phyloP scores from a whole-genome alignment of 2,329 filamentous ascomycete genomes.

The Coleophoma cylindrospora region DNA sequence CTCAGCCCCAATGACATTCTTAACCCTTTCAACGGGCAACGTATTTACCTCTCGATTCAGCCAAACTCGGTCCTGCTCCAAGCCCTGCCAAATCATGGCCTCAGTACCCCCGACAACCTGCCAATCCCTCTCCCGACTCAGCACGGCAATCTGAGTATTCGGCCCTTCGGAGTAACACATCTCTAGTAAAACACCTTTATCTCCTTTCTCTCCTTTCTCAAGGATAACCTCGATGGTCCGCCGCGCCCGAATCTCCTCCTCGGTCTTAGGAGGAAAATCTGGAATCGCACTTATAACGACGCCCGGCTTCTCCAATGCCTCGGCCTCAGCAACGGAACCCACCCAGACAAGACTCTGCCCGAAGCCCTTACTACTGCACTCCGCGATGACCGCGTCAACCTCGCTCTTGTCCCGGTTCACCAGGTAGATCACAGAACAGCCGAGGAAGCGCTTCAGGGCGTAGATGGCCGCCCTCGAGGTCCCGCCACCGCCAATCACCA shows the following conservation, averaged over 20 bases:
- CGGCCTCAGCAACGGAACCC: constrained; percentile 54
- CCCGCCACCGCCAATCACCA: constrained; percentile 74
- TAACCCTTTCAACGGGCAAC: constrained; percentile 55
- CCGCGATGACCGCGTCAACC: constrained; percentile 60
- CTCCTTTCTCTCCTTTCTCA: constrained; percentile 23
- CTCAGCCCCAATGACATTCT: constrained; percentile 38
- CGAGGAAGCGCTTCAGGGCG: constrained; percentile 65
- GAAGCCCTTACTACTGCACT: constrained; percentile 56
- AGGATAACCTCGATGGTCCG: constrained; percentile 30
- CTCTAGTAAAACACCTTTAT: constrained; percentile 20
- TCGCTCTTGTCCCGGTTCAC: constrained; percentile 69
- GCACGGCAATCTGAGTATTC: constrained; percentile 17
- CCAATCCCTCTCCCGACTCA: constrained; percentile 16
- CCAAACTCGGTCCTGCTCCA: constrained; percentile 24
- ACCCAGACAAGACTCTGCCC: constrained; percentile 58
- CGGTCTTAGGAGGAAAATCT: constrained; percentile 65
- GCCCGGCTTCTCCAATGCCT: constrained; percentile 50
- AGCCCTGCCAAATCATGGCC: constrained; percentile 25
- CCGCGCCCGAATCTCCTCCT: constrained; percentile 56
- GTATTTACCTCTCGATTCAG: constrained; percentile 57
- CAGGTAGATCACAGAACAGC: constrained; percentile 65
- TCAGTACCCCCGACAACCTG: constrained; percentile 19
- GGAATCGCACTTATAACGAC: constrained; percentile 72
- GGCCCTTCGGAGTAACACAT: constrained; percentile 26
- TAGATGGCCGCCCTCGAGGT: constrained; percentile 76